These are phyloP conservation scores for Hypoxylon sp. DNA, from an alignment of 2,329 filamentous ascomycete genomes.

Conservation along the genomic window DNA sequence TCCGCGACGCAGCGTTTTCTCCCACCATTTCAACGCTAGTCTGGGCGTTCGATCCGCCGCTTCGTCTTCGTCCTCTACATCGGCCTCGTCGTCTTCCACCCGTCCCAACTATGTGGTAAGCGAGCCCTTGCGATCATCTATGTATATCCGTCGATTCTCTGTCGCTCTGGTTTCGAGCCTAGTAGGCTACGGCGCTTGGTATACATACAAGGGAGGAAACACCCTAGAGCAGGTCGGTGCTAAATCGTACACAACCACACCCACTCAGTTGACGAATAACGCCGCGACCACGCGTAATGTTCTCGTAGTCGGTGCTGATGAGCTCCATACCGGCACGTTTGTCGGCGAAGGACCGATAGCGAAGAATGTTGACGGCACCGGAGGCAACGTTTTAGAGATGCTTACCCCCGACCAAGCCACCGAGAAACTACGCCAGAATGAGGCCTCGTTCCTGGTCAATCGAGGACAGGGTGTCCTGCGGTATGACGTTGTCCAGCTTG, in stretches of 20 bases:
- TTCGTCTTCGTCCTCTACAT: constrained; percentile 51
- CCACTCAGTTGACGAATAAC: constrained; percentile 55
- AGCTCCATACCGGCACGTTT: constrained; percentile 89
- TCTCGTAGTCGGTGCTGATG: constrained; percentile 89
- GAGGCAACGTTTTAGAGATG: constrained; percentile 93
- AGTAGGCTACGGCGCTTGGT: constrained; percentile 83
- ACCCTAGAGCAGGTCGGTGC: constrained; percentile 56
- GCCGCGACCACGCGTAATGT: constrained; percentile 73
- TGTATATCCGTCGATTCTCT: constrained; percentile 80
- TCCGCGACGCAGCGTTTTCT: constrained; percentile 58
- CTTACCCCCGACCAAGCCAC: constrained; percentile 94
- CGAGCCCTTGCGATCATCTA: constrained; percentile 74
- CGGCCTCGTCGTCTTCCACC: constrained; percentile 46
- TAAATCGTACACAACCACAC: constrained; percentile 59
- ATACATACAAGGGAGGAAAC: constrained; percentile 71
- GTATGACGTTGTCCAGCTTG: constrained; percentile 94
- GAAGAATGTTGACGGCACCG: constrained; percentile 88
- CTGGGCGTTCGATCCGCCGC: constrained; percentile 61
- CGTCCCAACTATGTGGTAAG: constrained; percentile 57
- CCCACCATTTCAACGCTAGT: constrained; percentile 44
- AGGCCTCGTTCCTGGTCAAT: constrained; percentile 92
- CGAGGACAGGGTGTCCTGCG: constrained; percentile 91
- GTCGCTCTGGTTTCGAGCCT: constrained; percentile 78
- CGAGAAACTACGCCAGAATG: constrained; percentile 86
- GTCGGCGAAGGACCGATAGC: constrained; percentile 88